A percentile compares a stretch with the other conserved stretches of the same genome.
These are phyloP conservation scores for Yamadazyma blattariae DNA, from an alignment of 1,139 yeast genomes.

Conservation along the genomic window DNA sequence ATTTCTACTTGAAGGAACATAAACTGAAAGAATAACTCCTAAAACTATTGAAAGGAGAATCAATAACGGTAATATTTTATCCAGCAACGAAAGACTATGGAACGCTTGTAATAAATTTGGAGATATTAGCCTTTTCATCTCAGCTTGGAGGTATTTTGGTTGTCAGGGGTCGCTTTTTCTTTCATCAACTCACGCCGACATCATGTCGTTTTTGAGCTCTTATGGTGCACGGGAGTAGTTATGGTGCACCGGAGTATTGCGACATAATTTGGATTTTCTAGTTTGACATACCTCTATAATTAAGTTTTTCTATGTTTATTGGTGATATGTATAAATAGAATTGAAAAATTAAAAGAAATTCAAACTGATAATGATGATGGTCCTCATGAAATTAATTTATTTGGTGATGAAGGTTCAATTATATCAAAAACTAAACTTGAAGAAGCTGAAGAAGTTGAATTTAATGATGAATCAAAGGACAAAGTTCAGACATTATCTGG, in stretches of 20 bases:
- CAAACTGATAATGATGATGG: conserved; percentile 57
- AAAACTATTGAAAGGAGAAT: conserved; percentile 27
- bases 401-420: conserved; percentile 29
- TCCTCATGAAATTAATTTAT: conserved; percentile 45
- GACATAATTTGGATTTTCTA: no score
- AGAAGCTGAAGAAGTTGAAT: not conserved
- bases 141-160: no score
- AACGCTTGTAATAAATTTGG: not conserved
- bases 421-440: conserved; percentile 6
- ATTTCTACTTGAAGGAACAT: conserved; percentile 26
- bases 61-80: conserved; percentile 25
- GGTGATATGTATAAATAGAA: conserved; percentile 71
- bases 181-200: no score
- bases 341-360: conserved; percentile 58
- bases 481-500: conserved; percentile 7
- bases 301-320: no score
- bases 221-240: no score
- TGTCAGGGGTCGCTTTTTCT: no score
- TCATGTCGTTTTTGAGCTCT: no score
- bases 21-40: conserved; percentile 31
- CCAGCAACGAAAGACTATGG: conserved; percentile 17
- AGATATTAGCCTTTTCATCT: no score
- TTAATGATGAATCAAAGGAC: conserved; percentile 3
- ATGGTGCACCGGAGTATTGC: no score
- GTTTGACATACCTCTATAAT: no score